These are phyloP conservation scores for Paraglomus brasilianum DNA, from an alignment of 192 early-diverging fungal species.

Conservation along the genomic window DNA sequence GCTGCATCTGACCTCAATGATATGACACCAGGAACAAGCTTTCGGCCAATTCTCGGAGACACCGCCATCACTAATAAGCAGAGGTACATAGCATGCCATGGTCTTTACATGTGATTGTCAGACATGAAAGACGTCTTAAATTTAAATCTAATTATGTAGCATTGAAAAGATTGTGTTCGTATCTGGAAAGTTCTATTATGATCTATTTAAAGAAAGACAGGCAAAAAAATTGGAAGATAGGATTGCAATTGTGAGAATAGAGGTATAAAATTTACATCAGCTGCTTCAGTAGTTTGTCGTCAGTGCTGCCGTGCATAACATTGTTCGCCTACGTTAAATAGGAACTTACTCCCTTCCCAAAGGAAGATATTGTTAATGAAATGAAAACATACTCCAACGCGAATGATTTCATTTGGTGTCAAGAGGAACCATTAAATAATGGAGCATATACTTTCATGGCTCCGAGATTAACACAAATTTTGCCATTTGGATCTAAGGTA, in stretches of 20 bases:
- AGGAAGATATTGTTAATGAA: constrained; percentile 59
- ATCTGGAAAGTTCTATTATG: constrained; percentile 92
- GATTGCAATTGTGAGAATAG: constrained; percentile 84
- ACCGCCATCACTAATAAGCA: constrained; percentile 43
- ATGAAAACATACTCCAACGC: constrained; percentile 65
- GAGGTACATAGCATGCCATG: constrained; percentile 39
- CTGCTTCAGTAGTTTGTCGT: neutral
- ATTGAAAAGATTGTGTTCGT: constrained; percentile 81
- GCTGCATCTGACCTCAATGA: constrained; percentile 74
- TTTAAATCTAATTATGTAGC: constrained; percentile 7
- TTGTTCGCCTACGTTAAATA: neutral
- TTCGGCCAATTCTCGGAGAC: constrained; percentile 78
- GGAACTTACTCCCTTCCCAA: constrained; percentile 92
- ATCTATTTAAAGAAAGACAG: constrained; percentile 79
- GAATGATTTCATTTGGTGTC: constrained; percentile 71
- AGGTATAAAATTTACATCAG: constrained; percentile 39
- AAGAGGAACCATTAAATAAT: constrained; percentile 94
- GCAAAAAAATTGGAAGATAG: constrained; percentile 50
- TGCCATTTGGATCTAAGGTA: constrained; percentile 55
- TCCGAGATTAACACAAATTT: constrained; percentile 75
- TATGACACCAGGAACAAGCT: constrained; percentile 83
- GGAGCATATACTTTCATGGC: constrained; percentile 87
- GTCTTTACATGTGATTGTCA: neutral
- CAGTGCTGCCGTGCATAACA: neutral
- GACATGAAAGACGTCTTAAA: neutral